phyloP scores from a whole-genome alignment of 2,329 filamentous ascomycete species.

The Decorospora gaudefroyi region DNA sequence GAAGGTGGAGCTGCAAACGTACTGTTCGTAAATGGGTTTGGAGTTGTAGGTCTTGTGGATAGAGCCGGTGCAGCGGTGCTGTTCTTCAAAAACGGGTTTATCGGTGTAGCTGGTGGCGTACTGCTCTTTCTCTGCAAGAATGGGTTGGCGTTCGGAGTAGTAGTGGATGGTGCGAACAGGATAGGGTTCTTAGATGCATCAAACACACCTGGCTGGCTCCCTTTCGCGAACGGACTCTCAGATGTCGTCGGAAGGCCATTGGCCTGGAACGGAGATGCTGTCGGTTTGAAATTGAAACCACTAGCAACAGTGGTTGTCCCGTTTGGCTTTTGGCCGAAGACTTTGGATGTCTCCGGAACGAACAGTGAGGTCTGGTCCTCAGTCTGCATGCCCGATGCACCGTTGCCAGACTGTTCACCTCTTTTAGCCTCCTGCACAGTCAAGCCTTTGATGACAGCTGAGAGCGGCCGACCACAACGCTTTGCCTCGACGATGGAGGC shows the following conservation, averaged over 20 bases:
- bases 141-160: constrained; percentile 14
- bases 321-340: constrained; percentile 17
- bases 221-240: constrained; percentile 20
- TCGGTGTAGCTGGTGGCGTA: background rate
- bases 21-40: constrained; percentile 10
- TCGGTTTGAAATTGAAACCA: constrained; percentile 17
- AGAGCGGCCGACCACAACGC: constrained; percentile 59
- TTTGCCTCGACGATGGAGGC: constrained; percentile 62
- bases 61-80: background rate
- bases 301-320: background rate
- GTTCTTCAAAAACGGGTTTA: constrained; percentile 16
- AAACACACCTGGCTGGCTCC: constrained; percentile 35
- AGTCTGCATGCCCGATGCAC: background rate
- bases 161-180: constrained; percentile 27
- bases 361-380: constrained; percentile 48
- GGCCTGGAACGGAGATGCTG: constrained; percentile 28
- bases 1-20: background rate
- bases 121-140: constrained; percentile 11
- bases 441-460: constrained; percentile 62
- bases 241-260: constrained; percentile 5
- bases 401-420: constrained; percentile 55
- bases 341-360: constrained; percentile 41
- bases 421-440: constrained; percentile 57
- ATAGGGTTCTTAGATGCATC: constrained; percentile 35
- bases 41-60: background rate